Percentiles rank a stretch among this genome's conserved stretches.
phyloP scores from a whole-genome alignment of 148 eudicot genomes.

The Nepenthes gracilis region DNA sequence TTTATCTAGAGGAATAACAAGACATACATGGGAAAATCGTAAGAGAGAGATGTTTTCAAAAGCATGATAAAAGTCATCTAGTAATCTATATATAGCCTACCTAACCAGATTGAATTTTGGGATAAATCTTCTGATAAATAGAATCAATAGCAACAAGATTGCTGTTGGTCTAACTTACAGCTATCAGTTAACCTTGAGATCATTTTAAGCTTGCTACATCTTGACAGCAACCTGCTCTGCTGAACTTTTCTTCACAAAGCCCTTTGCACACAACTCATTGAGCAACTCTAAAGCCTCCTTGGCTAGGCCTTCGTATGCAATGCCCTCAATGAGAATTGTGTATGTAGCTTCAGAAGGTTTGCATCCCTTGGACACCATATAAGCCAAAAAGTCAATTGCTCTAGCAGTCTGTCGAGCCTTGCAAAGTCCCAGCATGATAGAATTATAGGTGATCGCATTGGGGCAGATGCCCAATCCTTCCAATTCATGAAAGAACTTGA shows the following conservation, averaged over 20 bases:
- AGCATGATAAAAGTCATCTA: no score
- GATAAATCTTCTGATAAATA: no score
- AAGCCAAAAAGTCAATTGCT: conserved; percentile 45
- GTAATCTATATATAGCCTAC: no score
- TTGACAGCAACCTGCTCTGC: conserved; percentile 39
- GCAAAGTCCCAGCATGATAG: conserved; percentile 49
- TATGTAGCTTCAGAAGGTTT: conserved; percentile 50
- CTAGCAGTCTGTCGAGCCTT: conserved; percentile 41
- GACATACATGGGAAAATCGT: no score
- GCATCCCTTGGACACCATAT: conserved; percentile 49
- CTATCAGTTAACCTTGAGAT: background rate
- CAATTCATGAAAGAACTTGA: conserved; percentile 31
- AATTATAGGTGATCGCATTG: conserved; percentile 42
- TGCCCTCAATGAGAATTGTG: conserved; percentile 42
- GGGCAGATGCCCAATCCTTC: conserved; percentile 39
- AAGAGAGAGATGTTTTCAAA: no score
- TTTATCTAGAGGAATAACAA: no score
- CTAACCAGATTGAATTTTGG: no score
- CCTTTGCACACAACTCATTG: conserved; percentile 35
- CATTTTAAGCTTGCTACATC: conserved; percentile 12
- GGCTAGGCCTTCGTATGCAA: conserved; percentile 46
- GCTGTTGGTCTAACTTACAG: background rate
- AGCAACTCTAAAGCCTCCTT: conserved; percentile 42
- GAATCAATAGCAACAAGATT: no score
- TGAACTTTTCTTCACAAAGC: conserved; percentile 44